These are phyloP conservation scores for Hydnomerulius pinastri DNA, from an alignment of 768 basidiomycete species.

Conservation along the genomic window DNA sequence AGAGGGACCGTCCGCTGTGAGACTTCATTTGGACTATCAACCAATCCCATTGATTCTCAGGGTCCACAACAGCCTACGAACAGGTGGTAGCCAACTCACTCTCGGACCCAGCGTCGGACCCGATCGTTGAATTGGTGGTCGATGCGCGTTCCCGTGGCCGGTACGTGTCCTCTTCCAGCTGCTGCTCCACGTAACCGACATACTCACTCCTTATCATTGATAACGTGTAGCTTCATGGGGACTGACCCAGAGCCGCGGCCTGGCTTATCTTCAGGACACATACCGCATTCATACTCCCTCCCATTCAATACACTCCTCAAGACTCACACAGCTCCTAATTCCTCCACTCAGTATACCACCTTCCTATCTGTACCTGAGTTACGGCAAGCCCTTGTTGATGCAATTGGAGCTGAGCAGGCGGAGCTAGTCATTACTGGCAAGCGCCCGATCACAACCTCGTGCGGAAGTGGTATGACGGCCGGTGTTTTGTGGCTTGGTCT, in stretches of 20 bases:
- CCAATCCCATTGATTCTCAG: conserved; percentile 27
- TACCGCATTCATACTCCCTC: conserved; percentile 82
- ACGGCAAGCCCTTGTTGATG: conserved; percentile 56
- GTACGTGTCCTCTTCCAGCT: conserved; percentile 42
- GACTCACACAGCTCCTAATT: conserved; percentile 33
- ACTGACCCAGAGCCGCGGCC: conserved; percentile 87
- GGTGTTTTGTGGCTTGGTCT: conserved; percentile 93
- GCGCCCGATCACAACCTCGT: conserved; percentile 68
- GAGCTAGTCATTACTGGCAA: conserved; percentile 62
- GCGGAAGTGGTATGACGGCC: conserved; percentile 99
- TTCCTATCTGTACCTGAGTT: conserved; percentile 61
- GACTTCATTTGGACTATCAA: conserved; percentile 33
- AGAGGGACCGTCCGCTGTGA: conserved; percentile 46
- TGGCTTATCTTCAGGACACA: conserved; percentile 87
- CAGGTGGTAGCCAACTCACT: conserved; percentile 75
- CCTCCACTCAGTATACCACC: conserved; percentile 54
- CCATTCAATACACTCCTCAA: conserved; percentile 79
- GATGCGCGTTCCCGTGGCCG: conserved; percentile 88
- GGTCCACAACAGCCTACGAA: conserved; percentile 62
- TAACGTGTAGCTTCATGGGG: conserved; percentile 66
- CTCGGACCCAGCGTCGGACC: conserved; percentile 43
- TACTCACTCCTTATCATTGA: conserved; percentile 7
- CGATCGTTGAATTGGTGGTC: conserved; percentile 67
- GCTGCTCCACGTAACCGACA: neutral
- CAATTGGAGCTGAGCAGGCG: conserved; percentile 59